phyloP scores from a whole-genome alignment of 306 rosid species.

The Quercus bicolor region DNA sequence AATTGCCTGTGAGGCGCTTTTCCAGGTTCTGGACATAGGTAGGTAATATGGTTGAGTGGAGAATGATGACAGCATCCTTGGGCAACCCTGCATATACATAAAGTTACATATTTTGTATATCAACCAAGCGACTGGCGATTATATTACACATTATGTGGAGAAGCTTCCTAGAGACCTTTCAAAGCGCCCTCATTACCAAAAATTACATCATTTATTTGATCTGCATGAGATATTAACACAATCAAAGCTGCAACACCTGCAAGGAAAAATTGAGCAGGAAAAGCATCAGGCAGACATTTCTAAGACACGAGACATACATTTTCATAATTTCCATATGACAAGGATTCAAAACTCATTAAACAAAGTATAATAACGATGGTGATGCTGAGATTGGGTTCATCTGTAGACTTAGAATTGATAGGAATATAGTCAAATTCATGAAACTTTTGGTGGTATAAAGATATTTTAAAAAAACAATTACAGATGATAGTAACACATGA shows the following conservation, averaged over 20 bases:
- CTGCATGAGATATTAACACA: constrained; percentile 43
- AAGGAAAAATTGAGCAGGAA: constrained; percentile 22
- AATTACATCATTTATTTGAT: constrained; percentile 46
- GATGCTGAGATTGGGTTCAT: not conserved
- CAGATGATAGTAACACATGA: no score
- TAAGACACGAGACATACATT: not conserved
- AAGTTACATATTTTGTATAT: constrained; percentile 9
- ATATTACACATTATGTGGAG: constrained; percentile 10
- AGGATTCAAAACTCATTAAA: not conserved
- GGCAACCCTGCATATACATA: constrained; percentile 54
- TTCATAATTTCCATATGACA: not conserved
- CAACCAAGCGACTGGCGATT: constrained; percentile 26
- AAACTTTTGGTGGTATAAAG: not conserved
- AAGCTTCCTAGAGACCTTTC: constrained; percentile 45
- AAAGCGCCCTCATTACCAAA: constrained; percentile 46
- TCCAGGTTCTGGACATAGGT: constrained; percentile 45
- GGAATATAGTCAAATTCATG: not conserved
- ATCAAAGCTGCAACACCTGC: constrained; percentile 75
- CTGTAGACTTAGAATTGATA: not conserved
- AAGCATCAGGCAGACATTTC: constrained; percentile 14
- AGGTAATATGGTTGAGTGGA: constrained; percentile 50
- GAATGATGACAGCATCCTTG: constrained; percentile 56
- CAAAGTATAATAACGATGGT: not conserved
- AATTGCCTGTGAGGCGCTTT: constrained; percentile 57
- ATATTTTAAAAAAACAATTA: not conserved